Evolutionary conservation across 768 basidiomycete genomes (phyloP), one percentile per base, ranked within the genome.

Genomic region (Fibroporia radiculosa): DNA sequence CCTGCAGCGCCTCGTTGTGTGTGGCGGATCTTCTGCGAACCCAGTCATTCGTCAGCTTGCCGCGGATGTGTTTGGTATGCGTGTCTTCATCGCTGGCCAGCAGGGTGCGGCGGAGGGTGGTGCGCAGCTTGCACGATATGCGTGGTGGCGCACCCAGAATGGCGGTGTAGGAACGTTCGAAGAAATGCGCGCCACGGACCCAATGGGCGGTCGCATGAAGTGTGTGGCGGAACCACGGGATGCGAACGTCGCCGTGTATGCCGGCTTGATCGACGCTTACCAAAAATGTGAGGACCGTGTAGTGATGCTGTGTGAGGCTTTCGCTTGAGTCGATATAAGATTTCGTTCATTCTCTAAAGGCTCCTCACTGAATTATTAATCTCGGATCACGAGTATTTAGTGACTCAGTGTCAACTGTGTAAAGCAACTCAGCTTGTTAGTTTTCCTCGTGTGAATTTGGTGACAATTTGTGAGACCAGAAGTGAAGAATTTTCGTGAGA

Each of bases 1-100:
- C 14, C 66, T 89, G 34, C 75, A 74, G 32, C 72, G 85, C 25
- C 73, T 91, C 34, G 78, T 91, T 34, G 69, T 87, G 27, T 84
- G 83, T 4, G 90, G 90, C 12, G 90, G 90, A 22, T 80, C 84
- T 0, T 83, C 83, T 5, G 75, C 75, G 2, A 93, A 91, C 57
- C 67, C 68, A 27, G 75, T 74, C 28, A 84, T 91, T 55, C 73
- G 80, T 36, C 84, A 87, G 53, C 62, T 89, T 31, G 78, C 80
- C 16, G 84, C 88, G 27, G 83, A 91, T 59, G 68, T 91, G n/a
- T 82, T 93, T 50, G 72, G 71, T 35, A 81, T 88, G 69, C 75
- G 79, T 34, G 80, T 85, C 11, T 89, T 79, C 58, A 72, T 82
- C 25, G 80, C 80, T 10, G 67, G 64, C 14, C 78, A 79, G 57